Evolutionary conservation across 2,329 filamentous ascomycete species (phyloP), one percentile per base, ranked within the genome.

Genomic region (Leptographium galeiforme): DNA sequence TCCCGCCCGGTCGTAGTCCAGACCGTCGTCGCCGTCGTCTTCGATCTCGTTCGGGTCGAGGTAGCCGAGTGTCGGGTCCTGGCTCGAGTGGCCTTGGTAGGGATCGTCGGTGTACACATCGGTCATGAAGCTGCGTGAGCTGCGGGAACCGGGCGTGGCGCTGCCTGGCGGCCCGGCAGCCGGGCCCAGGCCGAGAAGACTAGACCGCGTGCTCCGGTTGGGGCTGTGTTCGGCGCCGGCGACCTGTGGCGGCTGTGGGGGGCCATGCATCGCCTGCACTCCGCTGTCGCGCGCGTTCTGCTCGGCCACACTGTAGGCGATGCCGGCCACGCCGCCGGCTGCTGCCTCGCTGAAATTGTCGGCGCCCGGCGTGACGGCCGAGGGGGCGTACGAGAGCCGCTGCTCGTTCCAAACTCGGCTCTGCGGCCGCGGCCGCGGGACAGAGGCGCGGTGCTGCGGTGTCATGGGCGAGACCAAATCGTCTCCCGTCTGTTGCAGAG

Each of bases 21-120:
- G 75, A 1, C 85, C 89, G 64, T 95, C 90, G 62, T 95, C 90
- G 33, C 87, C 89, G 63, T 96, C 90, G 64, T 95, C 90, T 25
- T 78, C 79, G 58, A 95, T 90, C 14, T 84, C 82, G 62, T 86
- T 81, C 3, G 89, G 89, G 64, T 95, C 83, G 55, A 93, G 77
- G 2, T 78, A 70, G 41, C 78, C 77, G 5, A 82, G 67, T 10
- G 70, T 66, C 30, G 74, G 68, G 55, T 75, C 74, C 34, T 68
- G 74, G 41, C 67, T 67, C 47, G 68, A 78, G 61, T 79, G 79
- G 59, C 77, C 75, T 53, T 78, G 77, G 63, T 88, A 89, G 0
- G 84, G 84, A 49, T 84, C 82, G 60, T 85, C 82, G 34, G 72
- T 69, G 63, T 78, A 81, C 57, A 74, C 63, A 19, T 73, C 67